phyloP scores from a whole-genome alignment of 2,329 filamentous ascomycete species.

The Bipolaris victoriae region DNA sequence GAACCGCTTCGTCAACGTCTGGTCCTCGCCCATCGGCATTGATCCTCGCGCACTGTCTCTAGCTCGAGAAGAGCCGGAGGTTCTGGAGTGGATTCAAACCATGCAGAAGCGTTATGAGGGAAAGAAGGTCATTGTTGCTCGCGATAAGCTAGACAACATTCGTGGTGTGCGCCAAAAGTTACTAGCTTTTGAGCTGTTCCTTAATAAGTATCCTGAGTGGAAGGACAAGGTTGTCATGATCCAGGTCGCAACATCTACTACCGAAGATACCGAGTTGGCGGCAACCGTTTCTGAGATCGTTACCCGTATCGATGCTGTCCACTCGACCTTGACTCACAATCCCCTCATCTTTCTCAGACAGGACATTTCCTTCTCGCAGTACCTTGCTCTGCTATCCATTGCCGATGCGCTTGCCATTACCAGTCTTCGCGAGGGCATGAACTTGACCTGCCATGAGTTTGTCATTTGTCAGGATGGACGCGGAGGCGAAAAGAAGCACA shows the following conservation, averaged over 20 bases:
- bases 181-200: slow-evolving; percentile 87
- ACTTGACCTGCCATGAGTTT: slow-evolving; percentile 92
- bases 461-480: slow-evolving; percentile 90
- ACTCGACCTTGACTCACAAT: slow-evolving; percentile 89
- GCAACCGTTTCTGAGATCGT: slow-evolving; percentile 92
- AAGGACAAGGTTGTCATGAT: slow-evolving; percentile 86
- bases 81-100: slow-evolving; percentile 77
- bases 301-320: slow-evolving; percentile 88
- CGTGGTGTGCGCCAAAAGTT: slow-evolving; percentile 93
- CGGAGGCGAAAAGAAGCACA: slow-evolving; percentile 74
- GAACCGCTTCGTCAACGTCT: slow-evolving; percentile 89
- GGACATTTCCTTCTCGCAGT: slow-evolving; percentile 90
- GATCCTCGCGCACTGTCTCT: slow-evolving; percentile 77
- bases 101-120: slow-evolving; percentile 84
- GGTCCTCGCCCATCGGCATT: slow-evolving; percentile 86
- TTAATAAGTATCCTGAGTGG: slow-evolving; percentile 93
- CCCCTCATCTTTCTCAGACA: slow-evolving; percentile 94
- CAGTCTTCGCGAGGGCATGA: slow-evolving; percentile 96
- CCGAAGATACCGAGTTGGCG: slow-evolving; percentile 85
- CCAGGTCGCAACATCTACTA: slow-evolving; percentile 89
- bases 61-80: slow-evolving; percentile 73
- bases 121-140: slow-evolving; percentile 88
- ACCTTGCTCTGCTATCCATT: slow-evolving; percentile 86
- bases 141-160: slow-evolving; percentile 92
- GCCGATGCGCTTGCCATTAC: slow-evolving; percentile 95